phyloP scores from a whole-genome alignment of 441 rosid species.

The Pelargonium citronellum region DNA sequence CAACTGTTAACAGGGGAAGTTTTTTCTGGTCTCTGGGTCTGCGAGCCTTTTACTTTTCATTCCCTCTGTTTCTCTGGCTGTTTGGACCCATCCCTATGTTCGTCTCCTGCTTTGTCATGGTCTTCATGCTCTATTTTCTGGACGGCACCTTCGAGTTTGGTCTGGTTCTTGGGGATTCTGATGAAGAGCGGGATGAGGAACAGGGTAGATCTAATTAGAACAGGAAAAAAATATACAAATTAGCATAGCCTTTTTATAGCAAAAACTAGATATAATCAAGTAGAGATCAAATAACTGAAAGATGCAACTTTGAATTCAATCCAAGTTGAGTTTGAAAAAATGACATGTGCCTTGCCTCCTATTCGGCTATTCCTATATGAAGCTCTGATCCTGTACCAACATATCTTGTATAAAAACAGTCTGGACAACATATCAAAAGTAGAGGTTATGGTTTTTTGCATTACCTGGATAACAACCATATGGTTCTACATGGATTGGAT shows the following conservation, averaged over 20 bases:
- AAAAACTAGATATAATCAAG: background rate
- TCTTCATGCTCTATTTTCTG: conserved; percentile 55
- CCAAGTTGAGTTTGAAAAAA: conserved; percentile 22
- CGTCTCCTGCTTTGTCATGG: conserved; percentile 46
- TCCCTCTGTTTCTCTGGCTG: conserved; percentile 81
- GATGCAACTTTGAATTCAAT: conserved; percentile 17
- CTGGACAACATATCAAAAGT: too few species aligned
- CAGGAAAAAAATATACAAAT: background rate
- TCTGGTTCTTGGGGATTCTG: conserved; percentile 29
- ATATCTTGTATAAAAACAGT: too few species aligned
- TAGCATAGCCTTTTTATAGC: background rate
- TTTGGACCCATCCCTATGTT: conserved; percentile 88
- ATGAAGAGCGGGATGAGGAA: conserved; percentile 30
- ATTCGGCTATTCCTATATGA: too few species aligned
- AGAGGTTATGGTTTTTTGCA: too few species aligned
- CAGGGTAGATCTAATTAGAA: conserved; percentile 4
- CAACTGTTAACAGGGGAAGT: conserved; percentile 64
- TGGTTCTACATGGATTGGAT: too few species aligned
- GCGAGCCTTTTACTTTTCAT: conserved; percentile 79
- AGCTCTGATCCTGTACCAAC: too few species aligned
- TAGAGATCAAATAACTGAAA: background rate
- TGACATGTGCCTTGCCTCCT: background rate
- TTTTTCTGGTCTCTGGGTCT: conserved; percentile 86
- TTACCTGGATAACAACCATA: too few species aligned
- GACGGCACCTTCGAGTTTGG: conserved; percentile 47